Base-by-base conservation (phyloP, 768 basidiomycete genomes). In the Botryobasidium botryosum region DNA sequence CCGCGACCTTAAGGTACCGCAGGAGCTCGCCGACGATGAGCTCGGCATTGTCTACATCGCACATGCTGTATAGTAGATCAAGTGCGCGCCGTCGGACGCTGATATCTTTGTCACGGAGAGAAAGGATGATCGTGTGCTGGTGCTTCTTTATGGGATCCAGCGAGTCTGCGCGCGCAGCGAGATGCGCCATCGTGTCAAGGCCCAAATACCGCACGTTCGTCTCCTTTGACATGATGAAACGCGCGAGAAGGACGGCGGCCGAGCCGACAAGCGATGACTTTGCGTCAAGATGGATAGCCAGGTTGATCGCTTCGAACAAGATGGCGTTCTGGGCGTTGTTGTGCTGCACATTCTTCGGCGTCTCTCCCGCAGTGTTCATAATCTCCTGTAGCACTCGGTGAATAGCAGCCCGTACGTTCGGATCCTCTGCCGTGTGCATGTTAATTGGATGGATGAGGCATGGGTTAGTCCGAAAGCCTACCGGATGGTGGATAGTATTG, bases 1-100 rank as follows among this genome's bases (percentile, higher is more conserved):
- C 94, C 5, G 94, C 94, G n/a, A 94, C 76, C 58, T 76, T 77
- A 47, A 99, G 74, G 61, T 96, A 99, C 46, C 84, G 76, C 45
- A 99, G 66, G 15, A 99, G 70, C 61, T 99, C 92, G 29, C 83
- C 91, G 27, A 99, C 94, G 55, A 97, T 90, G 50, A 85, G 65
- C 58, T 94, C 90, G 4, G 92, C 86, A 61, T 96, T 99, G 56
- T 85, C 81, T n/a, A 79, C 70, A 59, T 99, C 94, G 61, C 94
- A 97, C 94, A 99, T 99, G 64, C 88, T 92, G 63, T 97, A 97
- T 6, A 99, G 70, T 42, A 99, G 69, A 62, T 99, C 94, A 48
- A 99, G 69, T 8, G 90, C 94, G 40, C 94, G 72, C 44, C 94
- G 69, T 27, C 94, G 75, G 37, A 99, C 91, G 20, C 87, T 91